Conservation (phyloP, 2,329 filamentous ascomycete genomes). For the Colletotrichum salicis region DNA sequence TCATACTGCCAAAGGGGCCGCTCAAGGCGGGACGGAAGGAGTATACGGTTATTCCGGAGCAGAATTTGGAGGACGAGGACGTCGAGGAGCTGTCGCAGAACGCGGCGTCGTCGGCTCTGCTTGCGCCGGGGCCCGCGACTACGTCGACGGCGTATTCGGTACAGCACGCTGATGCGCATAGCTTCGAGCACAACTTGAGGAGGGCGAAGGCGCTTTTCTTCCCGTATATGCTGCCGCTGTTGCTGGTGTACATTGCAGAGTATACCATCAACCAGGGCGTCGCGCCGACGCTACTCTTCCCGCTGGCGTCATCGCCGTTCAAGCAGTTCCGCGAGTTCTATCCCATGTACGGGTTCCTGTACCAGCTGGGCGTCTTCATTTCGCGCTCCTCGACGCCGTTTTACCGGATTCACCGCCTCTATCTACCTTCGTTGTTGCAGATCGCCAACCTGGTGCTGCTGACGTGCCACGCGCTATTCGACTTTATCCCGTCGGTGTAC, state of each 20-base stretch:
- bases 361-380: slow-evolving; percentile 94
- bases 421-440: slow-evolving; percentile 85
- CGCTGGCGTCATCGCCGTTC: slow-evolving; percentile 80
- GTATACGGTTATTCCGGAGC: slow-evolving; percentile 64
- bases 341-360: slow-evolving; percentile 92
- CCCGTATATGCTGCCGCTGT: slow-evolving; percentile 86
- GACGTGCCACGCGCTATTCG: slow-evolving; percentile 78
- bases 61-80: slow-evolving; percentile 51
- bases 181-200: slow-evolving; percentile 64
- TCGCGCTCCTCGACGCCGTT: slow-evolving; percentile 93
- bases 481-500: slow-evolving; percentile 87
- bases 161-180: slow-evolving; percentile 42
- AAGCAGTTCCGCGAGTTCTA: slow-evolving; percentile 87
- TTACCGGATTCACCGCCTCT: slow-evolving; percentile 81
- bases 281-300: slow-evolving; percentile 88
- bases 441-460: slow-evolving; percentile 80
- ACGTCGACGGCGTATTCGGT: slow-evolving; percentile 53
- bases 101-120: slow-evolving; percentile 59
- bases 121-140: slow-evolving; percentile 55
- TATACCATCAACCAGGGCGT: slow-evolving; percentile 98
- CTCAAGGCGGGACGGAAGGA: slow-evolving; percentile 63
- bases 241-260: slow-evolving; percentile 94
- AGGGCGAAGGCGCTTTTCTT: slow-evolving; percentile 78
- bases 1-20: slow-evolving; percentile 76
- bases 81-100: slow-evolving; percentile 49